Percentiles rank a stretch among this genome's conserved stretches.
Conservation (phyloP, 129 eudicot species). For the Oenanthe sinensis region DNA sequence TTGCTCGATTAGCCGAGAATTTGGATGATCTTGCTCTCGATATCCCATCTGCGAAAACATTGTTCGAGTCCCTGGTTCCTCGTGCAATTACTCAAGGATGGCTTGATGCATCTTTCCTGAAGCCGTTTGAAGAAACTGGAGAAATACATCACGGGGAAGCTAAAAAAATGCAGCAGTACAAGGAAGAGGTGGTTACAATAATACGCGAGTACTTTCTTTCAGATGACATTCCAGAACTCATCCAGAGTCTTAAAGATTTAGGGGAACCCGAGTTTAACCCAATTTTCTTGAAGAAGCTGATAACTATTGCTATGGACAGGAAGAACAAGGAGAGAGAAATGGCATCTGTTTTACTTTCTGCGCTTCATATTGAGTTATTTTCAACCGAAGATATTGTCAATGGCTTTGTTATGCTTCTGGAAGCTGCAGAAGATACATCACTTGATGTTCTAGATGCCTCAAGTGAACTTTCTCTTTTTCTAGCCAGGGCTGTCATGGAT, state of each 20-base stretch:
- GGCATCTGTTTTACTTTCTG: slow-evolving; percentile 81
- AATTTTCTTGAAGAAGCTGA: slow-evolving; percentile 61
- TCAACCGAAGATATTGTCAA: slow-evolving; percentile 81
- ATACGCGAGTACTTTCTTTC: slow-evolving; percentile 85
- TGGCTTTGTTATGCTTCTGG: slow-evolving; percentile 70
- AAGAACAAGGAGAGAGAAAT: slow-evolving; percentile 84
- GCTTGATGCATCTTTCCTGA: slow-evolving; percentile 63
- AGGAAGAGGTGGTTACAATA: slow-evolving; percentile 60
- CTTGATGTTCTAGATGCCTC: slow-evolving; percentile 83
- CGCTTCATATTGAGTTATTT: slow-evolving; percentile 78
- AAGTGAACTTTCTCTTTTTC: slow-evolving; percentile 68
- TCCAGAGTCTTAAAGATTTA: slow-evolving; percentile 66
- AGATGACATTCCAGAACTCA: slow-evolving; percentile 86
- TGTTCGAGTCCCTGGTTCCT: slow-evolving; percentile 42
- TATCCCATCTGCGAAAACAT: slow-evolving; percentile 62
- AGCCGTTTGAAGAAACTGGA: slow-evolving; percentile 29
- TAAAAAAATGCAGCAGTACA: slow-evolving; percentile 55
- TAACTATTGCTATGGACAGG: slow-evolving; percentile 85
- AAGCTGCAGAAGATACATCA: slow-evolving; percentile 84
- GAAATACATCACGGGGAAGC: slow-evolving; percentile 25
- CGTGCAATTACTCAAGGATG: slow-evolving; percentile 56
- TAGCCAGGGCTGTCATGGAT: slow-evolving; percentile 78
- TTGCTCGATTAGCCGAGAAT: slow-evolving; percentile 63
- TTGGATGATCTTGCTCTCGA: slow-evolving; percentile 91
- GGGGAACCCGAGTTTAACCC: slow-evolving; percentile 63